phyloP scores from a whole-genome alignment of 495 filamentous ascomycete species.

The Pyronema domesticum region DNA sequence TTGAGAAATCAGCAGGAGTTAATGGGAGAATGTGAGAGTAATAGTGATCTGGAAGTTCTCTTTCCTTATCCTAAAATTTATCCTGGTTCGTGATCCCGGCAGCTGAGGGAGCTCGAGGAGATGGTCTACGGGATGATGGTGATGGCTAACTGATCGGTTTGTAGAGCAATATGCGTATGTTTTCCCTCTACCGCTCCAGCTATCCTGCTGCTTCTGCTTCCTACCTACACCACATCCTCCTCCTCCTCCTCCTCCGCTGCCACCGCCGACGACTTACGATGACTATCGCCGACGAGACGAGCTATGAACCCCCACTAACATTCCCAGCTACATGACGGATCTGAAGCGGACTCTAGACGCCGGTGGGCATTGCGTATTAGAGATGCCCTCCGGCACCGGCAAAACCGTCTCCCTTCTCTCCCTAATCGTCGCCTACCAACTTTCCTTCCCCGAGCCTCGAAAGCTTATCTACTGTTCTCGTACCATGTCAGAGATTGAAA shows the following conservation, averaged over 20 bases:
- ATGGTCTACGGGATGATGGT: neutral
- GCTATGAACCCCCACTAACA: no score
- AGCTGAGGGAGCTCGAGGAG: neutral
- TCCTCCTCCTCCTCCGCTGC: neutral
- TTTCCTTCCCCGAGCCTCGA: slow-evolving; percentile 70
- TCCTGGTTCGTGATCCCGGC: slow-evolving; percentile 37
- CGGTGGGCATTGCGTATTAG: slow-evolving; percentile 88
- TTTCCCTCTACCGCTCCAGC: neutral
- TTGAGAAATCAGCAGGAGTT: no score
- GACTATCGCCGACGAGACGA: no score
- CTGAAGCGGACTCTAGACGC: slow-evolving; percentile 94
- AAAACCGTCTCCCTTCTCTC: slow-evolving; percentile 94
- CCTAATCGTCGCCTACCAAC: slow-evolving; percentile 89
- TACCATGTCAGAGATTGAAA: slow-evolving; percentile 92
- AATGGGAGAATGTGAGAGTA: no score
- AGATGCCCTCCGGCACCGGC: slow-evolving; percentile 99
- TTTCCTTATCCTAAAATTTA: slow-evolving; percentile 97
- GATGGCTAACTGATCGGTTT: neutral
- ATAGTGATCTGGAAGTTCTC: slow-evolving; percentile 74
- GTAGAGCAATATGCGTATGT: slow-evolving; percentile 79
- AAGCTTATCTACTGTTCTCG: slow-evolving; percentile 99
- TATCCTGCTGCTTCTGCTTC: neutral
- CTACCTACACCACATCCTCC: neutral
- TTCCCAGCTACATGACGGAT: slow-evolving; percentile 78
- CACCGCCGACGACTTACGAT: neutral